Base-by-base conservation (phyloP, 139 green algal species). In the Gonium pectorale region DNA sequence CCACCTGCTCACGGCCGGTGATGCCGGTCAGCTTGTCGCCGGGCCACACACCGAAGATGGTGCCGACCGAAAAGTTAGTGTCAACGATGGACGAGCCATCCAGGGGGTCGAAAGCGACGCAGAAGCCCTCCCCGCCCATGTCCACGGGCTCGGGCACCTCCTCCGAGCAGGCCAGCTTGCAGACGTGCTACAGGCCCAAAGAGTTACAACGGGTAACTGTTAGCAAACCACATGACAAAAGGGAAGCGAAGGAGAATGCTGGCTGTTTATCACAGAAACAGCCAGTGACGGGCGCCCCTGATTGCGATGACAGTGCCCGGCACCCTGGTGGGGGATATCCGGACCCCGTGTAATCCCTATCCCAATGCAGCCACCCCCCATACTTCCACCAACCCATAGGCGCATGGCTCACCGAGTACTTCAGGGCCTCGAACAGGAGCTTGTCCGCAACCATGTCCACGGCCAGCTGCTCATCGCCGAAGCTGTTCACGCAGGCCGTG, bases 31-130 rank as follows among this genome's bases (percentile, higher is more conserved):
- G 90, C 81, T 95, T 92, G 89, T 95, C 90, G 27, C 96, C 95
- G 52, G 96, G 96, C 95, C 96, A 98, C 56, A 99, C 93, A 67
- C 96, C 96, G 56, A 99, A 97, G 91, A 99, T 98, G 88, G 95
- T 98, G 86, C 96, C 96, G 21, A 98, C 96, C 1, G 95, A 91
- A 86, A 99, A 99, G 95, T 99, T 99, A 85, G 95, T 98, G 94
- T 98, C 96, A 33, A 99, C 94, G 78, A 99, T 98, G 90, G 95
- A 98, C 79, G 92, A 97, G 86, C 96, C 96, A 81, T 99, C 96
- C 68, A 99, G 93, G 52, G 96, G 96, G 92, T 99, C 96, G 84
- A 98, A 99, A 41, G 96, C 96, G 26, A 99, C 96, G 68, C 85
- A 96, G 94, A 95, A 98, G 87, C 94, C 95, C 62, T 88, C 71